A percentile compares a stretch with the other conserved stretches of the same genome.
These are phyloP conservation scores for Candida glucosophila DNA, from an alignment of 1,139 yeast genomes.

Conservation along the genomic window DNA sequence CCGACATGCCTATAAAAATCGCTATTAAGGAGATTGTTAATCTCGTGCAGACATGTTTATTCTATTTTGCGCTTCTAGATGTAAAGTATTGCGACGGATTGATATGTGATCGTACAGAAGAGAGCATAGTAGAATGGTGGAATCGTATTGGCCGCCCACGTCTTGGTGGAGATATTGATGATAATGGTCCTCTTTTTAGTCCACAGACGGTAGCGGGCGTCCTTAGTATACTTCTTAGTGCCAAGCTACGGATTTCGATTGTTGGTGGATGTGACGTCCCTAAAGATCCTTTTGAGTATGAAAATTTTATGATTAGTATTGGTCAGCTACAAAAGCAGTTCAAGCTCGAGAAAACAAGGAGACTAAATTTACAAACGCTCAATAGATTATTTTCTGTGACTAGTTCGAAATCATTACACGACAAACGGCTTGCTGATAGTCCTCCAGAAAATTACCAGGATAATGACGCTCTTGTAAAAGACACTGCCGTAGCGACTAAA, in stretches of 20 bases:
- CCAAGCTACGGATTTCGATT: conserved; percentile 54
- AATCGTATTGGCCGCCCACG: conserved; percentile 53
- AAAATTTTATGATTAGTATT: conserved; percentile 48
- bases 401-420: conserved; percentile 33
- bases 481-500: background rate
- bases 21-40: conserved; percentile 72
- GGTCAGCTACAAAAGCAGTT: conserved; percentile 57
- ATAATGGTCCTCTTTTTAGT: conserved; percentile 45
- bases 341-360: conserved; percentile 47
- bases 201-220: conserved; percentile 50
- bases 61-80: conserved; percentile 67
- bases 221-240: conserved; percentile 60
- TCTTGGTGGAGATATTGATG: conserved; percentile 19
- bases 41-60: conserved; percentile 65
- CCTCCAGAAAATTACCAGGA: background rate
- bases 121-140: conserved; percentile 81
- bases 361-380: conserved; percentile 56
- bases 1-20: conserved; percentile 45
- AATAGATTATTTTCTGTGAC: conserved; percentile 53
- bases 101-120: conserved; percentile 67
- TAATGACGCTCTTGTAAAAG: background rate
- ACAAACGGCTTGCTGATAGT: conserved; percentile 8
- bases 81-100: conserved; percentile 76
- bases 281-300: conserved; percentile 80
- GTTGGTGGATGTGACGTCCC: conserved; percentile 74